A percentile compares a stretch with the other conserved stretches of the same genome.
Evolutionary conservation across 129 eudicot species (phyloP).

Genomic region (Centaurea solstitialis): DNA sequence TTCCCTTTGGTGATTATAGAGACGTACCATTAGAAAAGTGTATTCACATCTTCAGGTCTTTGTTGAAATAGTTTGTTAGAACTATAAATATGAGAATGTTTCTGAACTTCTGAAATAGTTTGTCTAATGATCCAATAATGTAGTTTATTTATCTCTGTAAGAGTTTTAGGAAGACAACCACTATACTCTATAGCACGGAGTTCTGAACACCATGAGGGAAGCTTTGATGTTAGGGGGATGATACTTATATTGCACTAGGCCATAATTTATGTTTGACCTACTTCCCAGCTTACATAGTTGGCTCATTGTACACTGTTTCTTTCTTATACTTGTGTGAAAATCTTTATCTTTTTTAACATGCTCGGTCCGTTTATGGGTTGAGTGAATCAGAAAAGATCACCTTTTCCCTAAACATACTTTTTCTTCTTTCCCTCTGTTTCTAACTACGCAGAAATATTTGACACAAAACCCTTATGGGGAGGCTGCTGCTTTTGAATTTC

Average conservation of each 20-base stretch:
- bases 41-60: not conserved
- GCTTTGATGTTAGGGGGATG: no score
- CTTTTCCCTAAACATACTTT: not conserved
- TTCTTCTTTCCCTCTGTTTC: not conserved
- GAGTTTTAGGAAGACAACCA: no score
- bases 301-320: no score
- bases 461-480: not conserved
- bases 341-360: no score
- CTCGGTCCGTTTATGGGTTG: no score
- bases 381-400: not conserved
- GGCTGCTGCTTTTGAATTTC: not conserved
- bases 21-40: not conserved
- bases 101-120: not conserved
- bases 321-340: no score
- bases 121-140: not conserved
- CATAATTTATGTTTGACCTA: no score
- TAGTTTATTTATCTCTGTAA: no score
- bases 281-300: no score
- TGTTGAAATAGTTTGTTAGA: slow-evolving; percentile 3
- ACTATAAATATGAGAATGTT: not conserved
- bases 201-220: no score
- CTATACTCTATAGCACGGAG: no score
- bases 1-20: not conserved
- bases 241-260: no score
- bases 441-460: not conserved